Conservation (phyloP, 495 filamentous ascomycete genomes). For the Haplographium delicatum region DNA sequence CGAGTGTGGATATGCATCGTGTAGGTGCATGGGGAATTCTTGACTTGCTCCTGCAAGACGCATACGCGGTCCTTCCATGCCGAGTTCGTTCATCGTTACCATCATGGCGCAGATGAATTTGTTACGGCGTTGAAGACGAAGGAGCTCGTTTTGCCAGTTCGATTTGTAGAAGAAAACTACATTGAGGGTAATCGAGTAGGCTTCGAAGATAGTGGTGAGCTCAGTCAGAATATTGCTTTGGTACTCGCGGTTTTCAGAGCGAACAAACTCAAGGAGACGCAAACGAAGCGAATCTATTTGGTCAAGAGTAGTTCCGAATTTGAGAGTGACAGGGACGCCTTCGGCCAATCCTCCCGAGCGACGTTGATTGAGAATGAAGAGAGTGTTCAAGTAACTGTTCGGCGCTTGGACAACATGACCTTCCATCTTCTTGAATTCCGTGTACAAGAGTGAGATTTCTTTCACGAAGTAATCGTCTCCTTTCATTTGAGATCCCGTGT, state of each 20-base stretch:
- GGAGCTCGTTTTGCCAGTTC: constrained; percentile 82
- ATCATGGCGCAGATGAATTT: constrained; percentile 94
- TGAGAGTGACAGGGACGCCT: constrained; percentile 75
- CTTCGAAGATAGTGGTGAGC: constrained; percentile 57
- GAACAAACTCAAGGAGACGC: constrained; percentile 80
- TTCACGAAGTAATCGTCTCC: constrained; percentile 97
- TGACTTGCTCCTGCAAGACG: constrained; percentile 59
- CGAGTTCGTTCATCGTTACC: constrained; percentile 74
- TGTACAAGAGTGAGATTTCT: constrained; percentile 89
- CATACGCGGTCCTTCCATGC: constrained; percentile 81
- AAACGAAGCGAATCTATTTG: constrained; percentile 81
- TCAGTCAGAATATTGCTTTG: constrained; percentile 88
- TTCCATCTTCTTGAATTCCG: constrained; percentile 98
- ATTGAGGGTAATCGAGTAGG: constrained; percentile 71
- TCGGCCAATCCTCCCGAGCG: constrained; percentile 86
- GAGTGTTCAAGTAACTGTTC: constrained; percentile 84
- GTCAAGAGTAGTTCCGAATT: constrained; percentile 82
- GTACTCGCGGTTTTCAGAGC: constrained; percentile 85
- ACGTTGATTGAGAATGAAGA: constrained; percentile 93
- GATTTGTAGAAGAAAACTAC: constrained; percentile 98
- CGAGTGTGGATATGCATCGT: constrained; percentile 17
- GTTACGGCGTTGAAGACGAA: constrained; percentile 86
- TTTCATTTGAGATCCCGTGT: constrained; percentile 66
- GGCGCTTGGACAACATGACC: constrained; percentile 94
- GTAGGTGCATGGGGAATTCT: constrained; percentile 42